Conservation (phyloP, 345 rosid species). For the Iberis pinnata region DNA sequence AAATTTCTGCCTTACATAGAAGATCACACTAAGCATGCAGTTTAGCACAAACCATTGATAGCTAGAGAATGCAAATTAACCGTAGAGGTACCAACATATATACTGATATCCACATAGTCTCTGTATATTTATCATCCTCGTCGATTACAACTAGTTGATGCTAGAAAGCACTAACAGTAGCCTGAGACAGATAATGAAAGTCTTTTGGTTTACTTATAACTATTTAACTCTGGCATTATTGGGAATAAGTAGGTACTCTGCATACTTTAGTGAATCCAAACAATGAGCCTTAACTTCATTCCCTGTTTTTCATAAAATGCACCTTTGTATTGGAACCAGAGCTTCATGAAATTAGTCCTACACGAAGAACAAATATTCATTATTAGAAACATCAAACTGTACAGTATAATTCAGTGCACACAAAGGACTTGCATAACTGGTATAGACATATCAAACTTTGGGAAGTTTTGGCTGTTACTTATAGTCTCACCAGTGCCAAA, state of each 20-base stretch:
- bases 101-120: constrained; percentile 84
- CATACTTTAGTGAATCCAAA: constrained; percentile 86
- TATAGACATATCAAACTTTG: no score
- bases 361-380: constrained; percentile 4
- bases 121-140: constrained; percentile 93
- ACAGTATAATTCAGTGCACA: no score
- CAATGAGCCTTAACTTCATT: constrained; percentile 88
- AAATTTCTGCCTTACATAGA: no score
- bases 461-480: no score
- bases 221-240: background rate
- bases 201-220: background rate
- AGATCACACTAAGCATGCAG: constrained; percentile 13
- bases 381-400: no score
- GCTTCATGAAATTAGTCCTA: constrained; percentile 96
- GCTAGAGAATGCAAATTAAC: no score
- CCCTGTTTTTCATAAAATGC: constrained; percentile 91
- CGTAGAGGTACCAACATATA: constrained; percentile 61
- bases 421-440: no score
- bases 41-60: no score
- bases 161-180: constrained; percentile 84
- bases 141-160: constrained; percentile 85
- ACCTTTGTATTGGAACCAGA: constrained; percentile 86
- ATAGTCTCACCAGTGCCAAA: constrained; percentile 56
- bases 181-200: constrained; percentile 40
- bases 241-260: no score